phyloP scores from a whole-genome alignment of 140 eudicot species.

The Flaveria floridana region DNA sequence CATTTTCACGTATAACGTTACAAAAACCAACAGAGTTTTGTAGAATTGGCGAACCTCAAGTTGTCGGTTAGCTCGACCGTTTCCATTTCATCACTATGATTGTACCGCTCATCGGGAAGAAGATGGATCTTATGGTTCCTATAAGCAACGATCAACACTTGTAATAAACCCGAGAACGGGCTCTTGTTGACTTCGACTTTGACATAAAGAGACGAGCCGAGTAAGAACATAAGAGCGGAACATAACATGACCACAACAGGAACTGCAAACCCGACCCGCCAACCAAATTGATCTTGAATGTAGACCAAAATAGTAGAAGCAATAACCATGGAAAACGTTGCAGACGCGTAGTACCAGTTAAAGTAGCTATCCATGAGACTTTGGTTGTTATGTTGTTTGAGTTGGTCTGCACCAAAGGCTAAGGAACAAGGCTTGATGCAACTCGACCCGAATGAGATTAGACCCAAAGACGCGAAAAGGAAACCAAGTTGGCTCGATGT shows the following conservation, averaged over 20 bases:
- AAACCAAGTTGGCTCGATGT: constrained; percentile 36
- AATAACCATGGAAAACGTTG: constrained; percentile 32
- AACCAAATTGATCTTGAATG: constrained; percentile 46
- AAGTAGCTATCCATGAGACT: constrained; percentile 50
- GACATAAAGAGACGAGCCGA: constrained; percentile 52
- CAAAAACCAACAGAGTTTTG: not conserved
- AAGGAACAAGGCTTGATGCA: constrained; percentile 56
- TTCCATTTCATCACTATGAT: constrained; percentile 31
- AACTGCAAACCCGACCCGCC: constrained; percentile 54
- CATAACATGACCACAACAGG: constrained; percentile 48
- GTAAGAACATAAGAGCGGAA: constrained; percentile 40
- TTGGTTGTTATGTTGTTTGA: constrained; percentile 33
- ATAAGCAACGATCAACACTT: constrained; percentile 42
- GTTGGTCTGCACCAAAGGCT: constrained; percentile 63
- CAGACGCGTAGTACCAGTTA: constrained; percentile 53
- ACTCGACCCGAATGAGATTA: constrained; percentile 51
- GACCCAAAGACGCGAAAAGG: constrained; percentile 37
- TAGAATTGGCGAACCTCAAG: constrained; percentile 33
- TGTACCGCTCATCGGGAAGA: constrained; percentile 28
- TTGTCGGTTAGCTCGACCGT: constrained; percentile 34
- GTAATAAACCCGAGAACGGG: constrained; percentile 41
- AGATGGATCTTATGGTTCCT: constrained; percentile 37
- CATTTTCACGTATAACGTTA: too few species aligned
- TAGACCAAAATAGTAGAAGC: constrained; percentile 48
- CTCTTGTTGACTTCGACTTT: constrained; percentile 40